phyloP scores from a whole-genome alignment of 768 basidiomycete genomes.

The Clitopilus passeckerianus region DNA sequence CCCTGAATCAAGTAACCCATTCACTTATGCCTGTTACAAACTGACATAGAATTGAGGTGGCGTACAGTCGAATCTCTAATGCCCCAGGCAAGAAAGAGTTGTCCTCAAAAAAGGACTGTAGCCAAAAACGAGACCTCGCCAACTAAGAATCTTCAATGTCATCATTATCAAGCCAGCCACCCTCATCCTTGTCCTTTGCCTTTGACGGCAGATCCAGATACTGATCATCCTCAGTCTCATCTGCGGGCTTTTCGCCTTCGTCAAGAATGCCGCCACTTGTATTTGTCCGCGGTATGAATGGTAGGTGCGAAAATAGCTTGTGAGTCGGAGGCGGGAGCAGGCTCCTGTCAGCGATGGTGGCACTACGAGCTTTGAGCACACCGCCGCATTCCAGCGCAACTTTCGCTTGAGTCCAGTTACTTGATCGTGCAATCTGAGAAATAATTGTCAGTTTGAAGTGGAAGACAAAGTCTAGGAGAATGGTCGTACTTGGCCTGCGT shows the following conservation, averaged over 20 bases:
- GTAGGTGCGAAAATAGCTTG: constrained; percentile 45
- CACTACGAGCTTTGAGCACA: constrained; percentile 47
- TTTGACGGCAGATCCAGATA: constrained; percentile 22
- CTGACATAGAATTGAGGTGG: too few relatives aligned
- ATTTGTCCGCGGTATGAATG: constrained; percentile 34
- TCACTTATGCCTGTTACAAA: too few relatives aligned
- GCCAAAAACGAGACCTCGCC: too few relatives aligned
- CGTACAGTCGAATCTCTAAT: too few relatives aligned
- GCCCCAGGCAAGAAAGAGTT: too few relatives aligned
- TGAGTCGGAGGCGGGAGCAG: constrained; percentile 29
- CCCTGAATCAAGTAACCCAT: too few relatives aligned
- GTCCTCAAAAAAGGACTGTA: too few relatives aligned
- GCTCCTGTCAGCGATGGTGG: constrained; percentile 5
- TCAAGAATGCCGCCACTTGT: constrained; percentile 24
- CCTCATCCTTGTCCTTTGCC: constrained; percentile 24
- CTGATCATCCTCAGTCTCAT: constrained; percentile 16
- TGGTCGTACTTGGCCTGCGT: not conserved
- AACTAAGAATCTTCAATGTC: constrained; percentile 51
- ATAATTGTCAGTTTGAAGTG: constrained; percentile 2
- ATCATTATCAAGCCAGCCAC: constrained; percentile 54
- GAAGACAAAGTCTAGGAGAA: constrained; percentile 5
- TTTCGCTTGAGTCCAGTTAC: constrained; percentile 47
- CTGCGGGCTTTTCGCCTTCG: constrained; percentile 24
- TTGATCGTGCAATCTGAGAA: constrained; percentile 15
- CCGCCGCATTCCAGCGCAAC: constrained; percentile 57